Percentiles rank a stretch among this genome's conserved stretches.
Evolutionary conservation across 2,329 filamentous ascomycete species (phyloP).

Genomic region (Nakataea oryzae): DNA sequence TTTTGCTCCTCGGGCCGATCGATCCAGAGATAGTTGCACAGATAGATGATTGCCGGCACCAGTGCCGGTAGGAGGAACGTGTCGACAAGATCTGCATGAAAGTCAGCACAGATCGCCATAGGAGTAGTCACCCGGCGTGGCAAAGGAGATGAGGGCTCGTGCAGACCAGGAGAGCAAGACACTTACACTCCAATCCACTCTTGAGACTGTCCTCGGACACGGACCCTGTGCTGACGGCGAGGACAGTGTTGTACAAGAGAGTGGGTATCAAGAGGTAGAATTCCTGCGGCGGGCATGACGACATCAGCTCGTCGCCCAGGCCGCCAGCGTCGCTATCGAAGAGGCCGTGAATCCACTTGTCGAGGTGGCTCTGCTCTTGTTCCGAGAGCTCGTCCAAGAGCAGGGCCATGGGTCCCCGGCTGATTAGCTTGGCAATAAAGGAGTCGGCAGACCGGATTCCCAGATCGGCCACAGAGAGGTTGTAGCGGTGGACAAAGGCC

Average conservation of each 20-base stretch:
- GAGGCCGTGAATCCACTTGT: constrained; percentile 67
- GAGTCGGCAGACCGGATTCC: constrained; percentile 49
- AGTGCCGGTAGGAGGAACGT: constrained; percentile 73
- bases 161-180: not conserved
- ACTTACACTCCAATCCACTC: constrained; percentile 64
- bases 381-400: constrained; percentile 50
- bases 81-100: constrained; percentile 55
- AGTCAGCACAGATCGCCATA: no score
- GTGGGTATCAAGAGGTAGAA: constrained; percentile 73
- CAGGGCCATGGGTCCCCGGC: constrained; percentile 45
- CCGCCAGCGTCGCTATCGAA: constrained; percentile 66
- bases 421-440: constrained; percentile 58
- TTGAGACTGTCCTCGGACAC: constrained; percentile 62
- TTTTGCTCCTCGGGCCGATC: constrained; percentile 53
- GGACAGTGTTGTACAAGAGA: constrained; percentile 64
- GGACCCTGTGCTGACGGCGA: constrained; percentile 55
- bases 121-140: not conserved
- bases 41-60: constrained; percentile 61
- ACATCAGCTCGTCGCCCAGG: constrained; percentile 71
- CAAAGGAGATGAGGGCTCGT: constrained; percentile 3
- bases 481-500: constrained; percentile 67
- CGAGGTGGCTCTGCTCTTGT: constrained; percentile 54
- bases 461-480: constrained; percentile 52
- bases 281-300: constrained; percentile 70
- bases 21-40: constrained; percentile 60